These are phyloP conservation scores for Primulina tabacum DNA, from an alignment of 257 asterid genomes.

Conservation along the genomic window DNA sequence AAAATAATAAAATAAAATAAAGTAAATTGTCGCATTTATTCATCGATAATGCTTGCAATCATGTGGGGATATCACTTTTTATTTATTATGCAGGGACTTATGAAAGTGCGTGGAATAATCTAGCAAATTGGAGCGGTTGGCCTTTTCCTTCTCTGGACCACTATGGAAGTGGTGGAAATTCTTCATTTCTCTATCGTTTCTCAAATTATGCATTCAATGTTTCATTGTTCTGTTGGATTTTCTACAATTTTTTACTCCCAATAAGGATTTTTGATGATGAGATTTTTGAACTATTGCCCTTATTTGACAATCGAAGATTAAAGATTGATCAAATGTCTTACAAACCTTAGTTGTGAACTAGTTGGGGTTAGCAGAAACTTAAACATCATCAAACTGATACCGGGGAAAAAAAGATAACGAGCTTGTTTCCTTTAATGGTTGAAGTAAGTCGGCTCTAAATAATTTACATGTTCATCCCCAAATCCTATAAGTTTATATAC, in stretches of 20 bases:
- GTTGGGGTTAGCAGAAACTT: not conserved
- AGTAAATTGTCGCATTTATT: no score
- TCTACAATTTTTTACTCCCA: not conserved
- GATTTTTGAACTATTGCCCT: not conserved
- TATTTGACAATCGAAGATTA: not conserved
- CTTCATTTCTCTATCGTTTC: not conserved
- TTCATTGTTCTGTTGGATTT: not conserved
- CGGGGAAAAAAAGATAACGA: not conserved
- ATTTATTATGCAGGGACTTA: conserved; percentile 36
- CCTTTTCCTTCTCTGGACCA: conserved; percentile 45
- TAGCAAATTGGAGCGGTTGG: conserved; percentile 26
- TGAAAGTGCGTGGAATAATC: conserved; percentile 11
- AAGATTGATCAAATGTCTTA: not conserved
- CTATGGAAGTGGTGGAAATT: conserved; percentile 26
- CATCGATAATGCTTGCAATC: not conserved
- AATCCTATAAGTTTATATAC: not conserved
- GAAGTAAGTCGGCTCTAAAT: not conserved
- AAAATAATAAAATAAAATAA: no score
- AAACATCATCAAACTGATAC: not conserved
- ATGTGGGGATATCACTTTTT: not conserved
- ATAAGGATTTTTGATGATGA: not conserved
- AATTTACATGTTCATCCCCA: not conserved
- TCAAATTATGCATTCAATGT: not conserved
- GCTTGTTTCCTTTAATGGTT: not conserved
- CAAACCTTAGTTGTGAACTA: not conserved